These are phyloP conservation scores for Rickenella mellea DNA, from an alignment of 768 basidiomycete species.

Conservation along the genomic window DNA sequence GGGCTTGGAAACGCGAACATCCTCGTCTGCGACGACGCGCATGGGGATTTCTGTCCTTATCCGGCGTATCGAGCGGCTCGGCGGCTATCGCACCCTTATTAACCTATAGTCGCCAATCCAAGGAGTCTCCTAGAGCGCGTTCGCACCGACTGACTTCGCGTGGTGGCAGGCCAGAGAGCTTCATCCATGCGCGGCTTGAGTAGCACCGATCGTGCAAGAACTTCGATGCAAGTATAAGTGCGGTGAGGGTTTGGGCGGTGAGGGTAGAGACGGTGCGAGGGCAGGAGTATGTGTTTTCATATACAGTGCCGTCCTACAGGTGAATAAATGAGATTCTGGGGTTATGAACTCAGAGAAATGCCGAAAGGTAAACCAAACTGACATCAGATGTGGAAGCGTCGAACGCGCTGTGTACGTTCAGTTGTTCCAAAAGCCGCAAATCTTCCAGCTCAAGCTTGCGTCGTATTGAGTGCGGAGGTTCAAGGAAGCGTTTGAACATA, in stretches of 20 bases:
- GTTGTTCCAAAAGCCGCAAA: no score
- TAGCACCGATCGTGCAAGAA: constrained; percentile 92
- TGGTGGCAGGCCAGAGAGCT: constrained; percentile 80
- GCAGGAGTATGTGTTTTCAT: no score
- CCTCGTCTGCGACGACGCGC: constrained; percentile 41
- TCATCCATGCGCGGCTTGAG: constrained; percentile 90
- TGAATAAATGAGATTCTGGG: no score
- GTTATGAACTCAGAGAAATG: no score
- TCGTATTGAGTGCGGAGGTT: no score
- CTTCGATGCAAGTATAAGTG: constrained; percentile 83
- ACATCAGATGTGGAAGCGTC: no score
- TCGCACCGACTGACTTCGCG: constrained; percentile 85
- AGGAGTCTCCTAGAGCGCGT: constrained; percentile 74
- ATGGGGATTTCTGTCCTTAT: constrained; percentile 23
- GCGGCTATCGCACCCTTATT: constrained; percentile 63
- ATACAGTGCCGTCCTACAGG: no score
- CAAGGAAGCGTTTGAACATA: no score
- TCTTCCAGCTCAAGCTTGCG: no score
- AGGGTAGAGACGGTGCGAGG: constrained; percentile 78
- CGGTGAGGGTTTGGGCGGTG: constrained; percentile 81
- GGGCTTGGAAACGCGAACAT: constrained; percentile 18
- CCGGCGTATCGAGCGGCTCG: no score
- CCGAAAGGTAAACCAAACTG: no score
- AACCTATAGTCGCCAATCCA: constrained; percentile 91
- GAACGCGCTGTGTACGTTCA: no score